Base-by-base conservation (phyloP, 306 rosid species). In the Begonia peltatifolia region DNA sequence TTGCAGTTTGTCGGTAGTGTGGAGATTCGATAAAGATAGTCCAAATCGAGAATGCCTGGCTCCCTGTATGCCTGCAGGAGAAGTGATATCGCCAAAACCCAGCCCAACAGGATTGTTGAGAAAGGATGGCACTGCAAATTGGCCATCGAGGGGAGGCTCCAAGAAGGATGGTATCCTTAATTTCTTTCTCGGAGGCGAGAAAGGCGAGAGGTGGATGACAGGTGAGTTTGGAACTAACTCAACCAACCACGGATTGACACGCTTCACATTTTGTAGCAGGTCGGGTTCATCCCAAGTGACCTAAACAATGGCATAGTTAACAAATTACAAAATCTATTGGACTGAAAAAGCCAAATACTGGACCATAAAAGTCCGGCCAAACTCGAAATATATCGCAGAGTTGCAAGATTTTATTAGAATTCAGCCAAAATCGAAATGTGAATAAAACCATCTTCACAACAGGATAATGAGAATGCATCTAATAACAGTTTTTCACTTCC, bases 41-140 rank as follows among this genome's bases (percentile, higher is more conserved):
- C 97, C 95, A 75, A 83, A 75, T 78, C 79, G 99, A 81, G 99
- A 76, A 80, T 90, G 99, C 99, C 99, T 90, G 99, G 99, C 99
- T 90, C 99, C 96, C 99, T 90, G 99, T 79, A 90, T 90, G 93
- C 99, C 87, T 86, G 85, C 86, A 74, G 6, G 35, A 25, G 95
- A 78, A 76, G 99, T 77, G 80, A 76, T 71, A 65, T 83, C 84
- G 16, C 86, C 70, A 60, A 74, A 69, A 85, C 76, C 77, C 53
- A 76, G 74, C 89, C 93, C 86, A 1, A 82, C 62, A 73, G 86
- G 83, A 80, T 82, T 77, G 79, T 88, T 94, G 47, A 79, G 71
- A 74, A 86, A 67, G 2, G 79, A 58, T 3, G 87, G 84, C 70
- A 75, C 53, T 1, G 75, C 68, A 68, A 82, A 85, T 36, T 74